These are phyloP conservation scores for Hyphopichia wangnamkhiaoensis DNA, from an alignment of 1,139 yeast genomes.

Conservation along the genomic window DNA sequence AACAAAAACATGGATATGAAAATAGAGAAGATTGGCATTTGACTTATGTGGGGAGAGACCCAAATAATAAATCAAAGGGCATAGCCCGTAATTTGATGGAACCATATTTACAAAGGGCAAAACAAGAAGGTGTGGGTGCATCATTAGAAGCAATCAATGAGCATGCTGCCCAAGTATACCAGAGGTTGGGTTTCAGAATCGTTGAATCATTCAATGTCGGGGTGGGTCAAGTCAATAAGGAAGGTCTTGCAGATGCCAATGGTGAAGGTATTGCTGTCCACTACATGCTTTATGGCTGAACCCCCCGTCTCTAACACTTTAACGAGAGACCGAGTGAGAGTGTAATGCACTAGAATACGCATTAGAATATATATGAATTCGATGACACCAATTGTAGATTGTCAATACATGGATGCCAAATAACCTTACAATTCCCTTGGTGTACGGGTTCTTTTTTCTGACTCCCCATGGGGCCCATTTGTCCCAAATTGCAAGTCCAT, in stretches of 20 bases:
- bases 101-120: slow-evolving; percentile 8
- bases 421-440: too few species aligned
- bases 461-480: too few species aligned
- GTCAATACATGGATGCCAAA: too few species aligned
- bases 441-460: too few species aligned
- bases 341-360: too few species aligned
- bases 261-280: slow-evolving; percentile 6
- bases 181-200: slow-evolving; percentile 10
- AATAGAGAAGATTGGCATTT: slow-evolving; percentile 10
- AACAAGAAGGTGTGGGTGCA: slow-evolving; percentile 6
- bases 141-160: slow-evolving; percentile 9
- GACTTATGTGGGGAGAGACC: slow-evolving; percentile 9
- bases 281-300: slow-evolving; percentile 6
- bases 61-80: slow-evolving; percentile 6
- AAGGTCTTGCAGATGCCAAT: slow-evolving; percentile 2
- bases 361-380: too few species aligned
- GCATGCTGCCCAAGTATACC: slow-evolving; percentile 11
- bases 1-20: slow-evolving; percentile 4
- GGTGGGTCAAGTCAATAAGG: neutral
- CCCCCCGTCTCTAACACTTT: too few species aligned
- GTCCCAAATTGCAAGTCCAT: too few species aligned
- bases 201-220: slow-evolving; percentile 7
- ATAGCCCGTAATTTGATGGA: slow-evolving; percentile 8
- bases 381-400: too few species aligned
- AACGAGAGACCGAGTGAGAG: too few species aligned